Evolutionary conservation across 2,329 filamentous ascomycete genomes (phyloP).

Genomic region (Anthostomella pinea): DNA sequence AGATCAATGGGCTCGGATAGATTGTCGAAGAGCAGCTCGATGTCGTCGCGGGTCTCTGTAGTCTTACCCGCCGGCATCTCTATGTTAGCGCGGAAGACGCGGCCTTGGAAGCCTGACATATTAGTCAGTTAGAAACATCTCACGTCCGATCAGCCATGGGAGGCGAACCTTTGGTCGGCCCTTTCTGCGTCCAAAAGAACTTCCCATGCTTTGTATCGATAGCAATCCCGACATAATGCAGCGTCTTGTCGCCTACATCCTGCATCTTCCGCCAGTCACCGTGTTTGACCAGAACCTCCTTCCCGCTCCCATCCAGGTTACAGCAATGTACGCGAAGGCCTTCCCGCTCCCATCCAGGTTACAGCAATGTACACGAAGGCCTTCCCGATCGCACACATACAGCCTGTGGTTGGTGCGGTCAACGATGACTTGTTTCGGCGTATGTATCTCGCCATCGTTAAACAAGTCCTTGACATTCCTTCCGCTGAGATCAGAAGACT

Average conservation of each 20-base stretch:
- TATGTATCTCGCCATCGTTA: constrained; percentile 45
- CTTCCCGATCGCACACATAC: constrained; percentile 45
- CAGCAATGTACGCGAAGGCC: constrained; percentile 38
- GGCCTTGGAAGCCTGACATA: no score
- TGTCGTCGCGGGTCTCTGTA: constrained; percentile 37
- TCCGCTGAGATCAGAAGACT: constrained; percentile 52
- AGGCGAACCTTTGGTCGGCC: constrained; percentile 48
- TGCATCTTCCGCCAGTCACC: constrained; percentile 20
- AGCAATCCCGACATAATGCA: constrained; percentile 56
- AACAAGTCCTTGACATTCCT: constrained; percentile 42
- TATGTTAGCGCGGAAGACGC: constrained; percentile 50
- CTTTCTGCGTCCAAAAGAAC: constrained; percentile 62
- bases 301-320: constrained; percentile 37
- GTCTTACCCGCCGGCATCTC: constrained; percentile 34
- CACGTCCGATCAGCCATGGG: no score
- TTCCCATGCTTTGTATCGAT: constrained; percentile 41
- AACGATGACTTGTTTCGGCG: constrained; percentile 43
- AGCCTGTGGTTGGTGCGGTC: constrained; percentile 31
- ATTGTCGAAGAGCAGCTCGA: constrained; percentile 39
- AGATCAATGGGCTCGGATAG: constrained; percentile 58
- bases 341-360: constrained; percentile 38
- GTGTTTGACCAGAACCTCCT: constrained; percentile 40
- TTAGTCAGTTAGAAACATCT: no score
- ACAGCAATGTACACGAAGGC: constrained; percentile 38
- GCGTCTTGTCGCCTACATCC: constrained; percentile 8